Evolutionary conservation across 768 basidiomycete species (phyloP).

Genomic region (Pisolithus microcarpus): DNA sequence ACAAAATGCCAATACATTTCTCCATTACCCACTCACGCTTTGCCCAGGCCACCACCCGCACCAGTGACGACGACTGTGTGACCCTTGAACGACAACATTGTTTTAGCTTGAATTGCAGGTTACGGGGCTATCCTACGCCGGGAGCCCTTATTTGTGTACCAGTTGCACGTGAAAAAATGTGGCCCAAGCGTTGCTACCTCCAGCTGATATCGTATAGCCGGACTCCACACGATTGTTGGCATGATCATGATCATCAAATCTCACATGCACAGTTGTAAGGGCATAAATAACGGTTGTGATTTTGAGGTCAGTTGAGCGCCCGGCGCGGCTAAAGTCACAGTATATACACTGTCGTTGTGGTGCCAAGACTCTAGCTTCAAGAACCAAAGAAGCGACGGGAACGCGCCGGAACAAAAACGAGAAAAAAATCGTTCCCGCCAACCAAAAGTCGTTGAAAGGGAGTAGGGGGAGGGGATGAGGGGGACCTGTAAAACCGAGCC

Average conservation of each 20-base stretch:
- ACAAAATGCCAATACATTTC: no score
- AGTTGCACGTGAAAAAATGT: conserved; percentile 13
- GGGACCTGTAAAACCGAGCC: conserved; percentile 3
- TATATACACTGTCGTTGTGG: conserved; percentile 21
- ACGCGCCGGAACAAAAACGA: conserved; percentile 20
- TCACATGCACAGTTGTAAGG: background rate
- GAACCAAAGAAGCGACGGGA: conserved; percentile 20
- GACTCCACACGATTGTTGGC: background rate
- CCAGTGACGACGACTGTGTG: conserved; percentile 95
- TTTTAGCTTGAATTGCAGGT: background rate
- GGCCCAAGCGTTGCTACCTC: background rate
- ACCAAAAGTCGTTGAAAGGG: conserved; percentile 7
- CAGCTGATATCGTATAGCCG: background rate
- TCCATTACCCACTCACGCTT: conserved; percentile 51
- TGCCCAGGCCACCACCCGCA: conserved; percentile 91
- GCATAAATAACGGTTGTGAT: conserved; percentile 20
- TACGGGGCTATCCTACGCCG: background rate
- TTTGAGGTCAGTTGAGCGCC: conserved; percentile 21
- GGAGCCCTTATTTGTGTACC: background rate
- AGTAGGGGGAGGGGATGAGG: background rate
- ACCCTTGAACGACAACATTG: conserved; percentile 63
- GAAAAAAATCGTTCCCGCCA: conserved; percentile 23
- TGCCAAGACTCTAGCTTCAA: conserved; percentile 10
- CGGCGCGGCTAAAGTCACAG: conserved; percentile 29
- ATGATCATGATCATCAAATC: no score